A percentile compares a stretch with the other conserved stretches of the same genome.
phyloP scores from a whole-genome alignment of 768 basidiomycete species.

The Erythrobasidium yunnanense region DNA sequence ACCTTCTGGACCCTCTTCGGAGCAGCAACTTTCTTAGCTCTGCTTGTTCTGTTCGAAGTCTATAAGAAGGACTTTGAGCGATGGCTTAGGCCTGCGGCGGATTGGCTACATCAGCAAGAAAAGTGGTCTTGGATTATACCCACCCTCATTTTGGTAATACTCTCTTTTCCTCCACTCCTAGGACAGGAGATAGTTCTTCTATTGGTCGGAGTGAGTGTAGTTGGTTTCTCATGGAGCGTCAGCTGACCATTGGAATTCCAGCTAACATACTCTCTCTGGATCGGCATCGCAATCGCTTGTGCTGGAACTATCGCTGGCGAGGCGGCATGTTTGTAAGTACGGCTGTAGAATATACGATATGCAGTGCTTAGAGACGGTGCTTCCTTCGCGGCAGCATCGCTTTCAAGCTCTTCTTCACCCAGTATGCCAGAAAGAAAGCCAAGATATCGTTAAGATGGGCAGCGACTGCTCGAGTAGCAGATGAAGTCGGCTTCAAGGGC shows the following conservation, averaged over 20 bases:
- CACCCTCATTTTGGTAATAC: background rate
- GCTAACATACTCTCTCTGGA: background rate
- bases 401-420: conserved; percentile 11
- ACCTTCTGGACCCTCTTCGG: background rate
- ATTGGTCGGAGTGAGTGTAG: background rate
- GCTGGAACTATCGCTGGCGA: background rate
- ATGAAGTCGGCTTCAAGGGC: conserved; percentile 22
- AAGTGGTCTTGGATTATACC: conserved; percentile 18
- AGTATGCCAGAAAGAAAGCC: background rate
- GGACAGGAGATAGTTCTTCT: background rate
- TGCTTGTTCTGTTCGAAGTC: conserved; percentile 20
- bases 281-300: background rate
- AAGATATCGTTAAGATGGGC: conserved; percentile 1
- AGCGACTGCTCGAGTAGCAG: background rate
- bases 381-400: background rate
- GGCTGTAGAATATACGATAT: too few species aligned
- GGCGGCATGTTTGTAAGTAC: background rate
- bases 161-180: conserved; percentile 2
- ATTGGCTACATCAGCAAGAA: background rate
- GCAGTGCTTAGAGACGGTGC: too few species aligned
- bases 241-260: background rate
- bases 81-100: background rate
- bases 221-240: background rate
- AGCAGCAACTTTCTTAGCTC: background rate
- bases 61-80: conserved; percentile 7